A percentile compares a stretch with the other conserved stretches of the same genome.
These are phyloP conservation scores for Rhodomyrtus psidioides DNA, from an alignment of 441 rosid species.

Conservation along the genomic window DNA sequence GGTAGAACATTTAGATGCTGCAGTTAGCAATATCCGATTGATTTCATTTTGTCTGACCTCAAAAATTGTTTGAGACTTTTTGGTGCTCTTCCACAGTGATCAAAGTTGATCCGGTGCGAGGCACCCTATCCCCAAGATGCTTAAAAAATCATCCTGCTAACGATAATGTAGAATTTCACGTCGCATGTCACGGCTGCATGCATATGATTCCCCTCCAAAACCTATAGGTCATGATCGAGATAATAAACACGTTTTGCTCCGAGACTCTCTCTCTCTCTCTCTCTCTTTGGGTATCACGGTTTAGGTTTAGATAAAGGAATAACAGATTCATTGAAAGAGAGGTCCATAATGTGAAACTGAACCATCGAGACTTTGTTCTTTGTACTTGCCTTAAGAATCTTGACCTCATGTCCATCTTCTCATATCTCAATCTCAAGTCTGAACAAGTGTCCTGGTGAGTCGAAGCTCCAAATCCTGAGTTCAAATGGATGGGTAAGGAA, in stretches of 20 bases:
- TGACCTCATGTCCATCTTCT: not conserved
- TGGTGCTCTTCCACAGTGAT: not conserved
- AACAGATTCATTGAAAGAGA: not conserved
- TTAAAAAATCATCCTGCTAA: not conserved
- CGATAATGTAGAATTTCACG: not conserved
- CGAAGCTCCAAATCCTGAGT: not conserved
- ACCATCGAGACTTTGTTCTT: not conserved
- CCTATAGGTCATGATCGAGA: not conserved
- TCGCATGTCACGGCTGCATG: not conserved
- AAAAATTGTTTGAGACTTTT: not conserved
- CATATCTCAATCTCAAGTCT: not conserved
- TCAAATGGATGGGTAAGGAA: not conserved
- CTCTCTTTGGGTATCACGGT: not conserved
- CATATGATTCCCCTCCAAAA: not conserved
- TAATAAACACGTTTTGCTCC: not conserved
- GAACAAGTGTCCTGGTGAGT: not conserved
- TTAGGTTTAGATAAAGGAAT: not conserved
- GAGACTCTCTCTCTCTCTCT: not conserved
- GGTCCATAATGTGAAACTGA: not conserved
- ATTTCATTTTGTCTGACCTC: not conserved
- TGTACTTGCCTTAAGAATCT: not conserved
- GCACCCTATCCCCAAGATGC: not conserved
- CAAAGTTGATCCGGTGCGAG: not conserved
- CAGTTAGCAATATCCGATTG: not conserved
- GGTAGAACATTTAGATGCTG: not conserved